Conservation (phyloP, 768 basidiomycete species). For the Termitomyces sp. region DNA sequence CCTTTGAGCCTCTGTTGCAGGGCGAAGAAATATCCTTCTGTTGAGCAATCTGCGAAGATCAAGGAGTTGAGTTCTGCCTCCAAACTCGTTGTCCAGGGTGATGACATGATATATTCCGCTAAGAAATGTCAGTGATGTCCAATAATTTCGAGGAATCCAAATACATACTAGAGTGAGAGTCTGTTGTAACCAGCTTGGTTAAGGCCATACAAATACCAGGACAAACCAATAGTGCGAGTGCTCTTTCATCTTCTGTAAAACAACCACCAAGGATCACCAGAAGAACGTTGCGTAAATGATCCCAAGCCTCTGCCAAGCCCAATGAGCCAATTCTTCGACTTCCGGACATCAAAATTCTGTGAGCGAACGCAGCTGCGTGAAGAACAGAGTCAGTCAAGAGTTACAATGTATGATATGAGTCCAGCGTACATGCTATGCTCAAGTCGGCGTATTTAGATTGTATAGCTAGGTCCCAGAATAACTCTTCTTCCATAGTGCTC, state of each 20-base stretch:
- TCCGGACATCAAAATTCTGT: constrained; percentile 29
- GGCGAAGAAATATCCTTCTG: constrained; percentile 18
- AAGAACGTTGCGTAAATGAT: constrained; percentile 43
- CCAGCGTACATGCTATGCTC: constrained; percentile 29
- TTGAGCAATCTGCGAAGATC: constrained; percentile 7
- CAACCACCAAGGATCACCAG: constrained; percentile 41
- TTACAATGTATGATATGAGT: background rate
- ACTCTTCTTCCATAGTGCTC: constrained; percentile 20
- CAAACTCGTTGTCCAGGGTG: constrained; percentile 50
- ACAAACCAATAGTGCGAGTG: constrained; percentile 43
- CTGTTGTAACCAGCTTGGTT: constrained; percentile 25
- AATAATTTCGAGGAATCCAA: background rate
- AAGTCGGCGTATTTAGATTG: constrained; percentile 24
- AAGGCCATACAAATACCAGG: constrained; percentile 48
- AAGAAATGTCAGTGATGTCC: background rate
- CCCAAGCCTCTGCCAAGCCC: constrained; percentile 45
- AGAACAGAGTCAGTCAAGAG: background rate
- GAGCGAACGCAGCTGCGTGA: constrained; percentile 38
- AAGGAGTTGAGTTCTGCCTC: constrained; percentile 30
- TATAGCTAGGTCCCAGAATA: constrained; percentile 31
- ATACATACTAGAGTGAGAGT: constrained; percentile 20
- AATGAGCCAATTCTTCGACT: constrained; percentile 25
- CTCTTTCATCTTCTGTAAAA: constrained; percentile 40
- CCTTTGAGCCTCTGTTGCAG: constrained; percentile 25
- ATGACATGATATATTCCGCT: constrained; percentile 26